phyloP scores from a whole-genome alignment of 108 stramenopile genomes.

The Phaeodactylum tricornutum region DNA sequence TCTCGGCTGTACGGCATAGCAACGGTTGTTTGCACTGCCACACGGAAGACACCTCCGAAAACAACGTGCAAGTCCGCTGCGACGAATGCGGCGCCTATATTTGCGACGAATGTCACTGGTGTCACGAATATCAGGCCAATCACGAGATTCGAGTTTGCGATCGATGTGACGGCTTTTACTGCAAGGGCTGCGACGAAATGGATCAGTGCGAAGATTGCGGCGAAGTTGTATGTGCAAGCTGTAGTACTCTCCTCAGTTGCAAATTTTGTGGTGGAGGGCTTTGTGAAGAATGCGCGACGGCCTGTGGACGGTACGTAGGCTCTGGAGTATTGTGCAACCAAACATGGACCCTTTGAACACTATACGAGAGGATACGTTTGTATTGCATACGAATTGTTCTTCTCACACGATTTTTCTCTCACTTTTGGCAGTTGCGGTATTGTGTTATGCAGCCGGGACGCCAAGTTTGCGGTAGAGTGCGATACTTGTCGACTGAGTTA shows the following conservation, averaged over 20 bases:
- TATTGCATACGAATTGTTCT: background rate
- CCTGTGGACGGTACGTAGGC: slow-evolving; percentile 81
- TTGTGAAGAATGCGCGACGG: slow-evolving; percentile 90
- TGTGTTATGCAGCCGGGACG: slow-evolving; percentile 83
- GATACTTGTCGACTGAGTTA: slow-evolving; percentile 85
- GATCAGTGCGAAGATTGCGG: slow-evolving; percentile 91
- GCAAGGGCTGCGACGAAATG: slow-evolving; percentile 84
- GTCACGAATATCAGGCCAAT: slow-evolving; percentile 90
- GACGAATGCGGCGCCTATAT: slow-evolving; percentile 82
- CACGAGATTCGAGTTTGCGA: slow-evolving; percentile 89
- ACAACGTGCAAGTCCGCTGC: slow-evolving; percentile 80
- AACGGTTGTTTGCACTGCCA: slow-evolving; percentile 30
- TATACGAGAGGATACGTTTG: too few species aligned
- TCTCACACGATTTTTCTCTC: too few species aligned
- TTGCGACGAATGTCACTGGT: slow-evolving; percentile 82
- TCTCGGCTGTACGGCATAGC: too few species aligned
- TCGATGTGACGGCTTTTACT: slow-evolving; percentile 88
- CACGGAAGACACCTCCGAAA: slow-evolving; percentile 9
- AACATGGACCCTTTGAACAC: too few species aligned
- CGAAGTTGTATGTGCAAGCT: slow-evolving; percentile 82
- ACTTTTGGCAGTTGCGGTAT: slow-evolving; percentile 86
- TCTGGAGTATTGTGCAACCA: too few species aligned
- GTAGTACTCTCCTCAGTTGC: slow-evolving; percentile 80
- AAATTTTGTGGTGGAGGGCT: slow-evolving; percentile 89
- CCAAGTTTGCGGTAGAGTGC: slow-evolving; percentile 93